Evolutionary conservation across 139 green algal genomes (phyloP).

Genomic region (Chlamydomonas sphaeroides): DNA sequence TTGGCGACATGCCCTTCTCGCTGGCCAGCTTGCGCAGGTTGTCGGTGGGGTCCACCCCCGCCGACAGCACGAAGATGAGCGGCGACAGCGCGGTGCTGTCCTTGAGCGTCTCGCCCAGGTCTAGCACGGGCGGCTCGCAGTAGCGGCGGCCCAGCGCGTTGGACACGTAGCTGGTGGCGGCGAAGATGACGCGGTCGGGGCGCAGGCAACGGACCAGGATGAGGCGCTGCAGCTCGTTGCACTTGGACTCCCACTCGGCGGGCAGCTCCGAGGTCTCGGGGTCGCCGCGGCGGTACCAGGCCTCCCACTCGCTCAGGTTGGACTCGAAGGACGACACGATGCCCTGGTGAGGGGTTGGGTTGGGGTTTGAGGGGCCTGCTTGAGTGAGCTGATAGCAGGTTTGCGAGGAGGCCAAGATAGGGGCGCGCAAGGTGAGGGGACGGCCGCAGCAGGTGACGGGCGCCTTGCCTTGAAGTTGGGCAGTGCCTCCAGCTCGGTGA

Average conservation of each 20-base stretch:
- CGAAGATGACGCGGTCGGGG: constrained; percentile 84
- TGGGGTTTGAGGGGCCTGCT: too few species aligned
- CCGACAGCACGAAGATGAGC: constrained; percentile 87
- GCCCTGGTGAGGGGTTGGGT: neutral
- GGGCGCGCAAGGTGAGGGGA: too few species aligned
- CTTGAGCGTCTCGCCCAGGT: constrained; percentile 79
- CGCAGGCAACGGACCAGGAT: constrained; percentile 74
- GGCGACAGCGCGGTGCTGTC: constrained; percentile 72
- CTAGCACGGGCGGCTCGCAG: constrained; percentile 86
- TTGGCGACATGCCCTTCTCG: constrained; percentile 49
- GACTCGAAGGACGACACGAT: constrained; percentile 35
- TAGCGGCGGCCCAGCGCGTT: constrained; percentile 84
- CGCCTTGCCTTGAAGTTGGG: constrained; percentile 84
- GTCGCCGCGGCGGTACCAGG: constrained; percentile 70
- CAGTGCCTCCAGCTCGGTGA: constrained; percentile 80
- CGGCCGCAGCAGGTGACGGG: too few species aligned
- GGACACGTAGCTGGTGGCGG: constrained; percentile 77
- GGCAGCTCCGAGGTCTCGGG: constrained; percentile 82
- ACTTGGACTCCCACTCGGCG: constrained; percentile 84
- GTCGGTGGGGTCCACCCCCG: constrained; percentile 86
- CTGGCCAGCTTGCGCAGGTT: constrained; percentile 80
- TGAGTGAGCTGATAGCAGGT: too few species aligned
- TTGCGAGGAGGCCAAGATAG: too few species aligned
- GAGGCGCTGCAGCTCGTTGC: constrained; percentile 87
- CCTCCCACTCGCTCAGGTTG: constrained; percentile 70